Percentiles rank a stretch among this genome's conserved stretches.
Conservation (phyloP, 768 basidiomycete genomes). For the Tylopilus plumbeoviolaceoides region DNA sequence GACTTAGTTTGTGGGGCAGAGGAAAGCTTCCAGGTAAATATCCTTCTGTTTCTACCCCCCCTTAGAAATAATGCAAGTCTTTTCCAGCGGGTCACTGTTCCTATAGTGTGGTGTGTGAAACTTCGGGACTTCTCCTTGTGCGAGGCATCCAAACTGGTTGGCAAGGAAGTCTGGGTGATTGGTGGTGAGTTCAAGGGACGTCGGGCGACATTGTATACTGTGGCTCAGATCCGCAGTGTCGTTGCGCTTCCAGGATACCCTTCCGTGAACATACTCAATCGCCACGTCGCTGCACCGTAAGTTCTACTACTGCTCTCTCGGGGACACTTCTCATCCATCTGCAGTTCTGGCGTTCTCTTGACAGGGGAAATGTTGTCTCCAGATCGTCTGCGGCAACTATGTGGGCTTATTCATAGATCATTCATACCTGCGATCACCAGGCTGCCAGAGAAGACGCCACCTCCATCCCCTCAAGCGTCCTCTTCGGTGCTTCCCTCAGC, state of each 20-base stretch:
- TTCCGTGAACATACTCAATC: background rate
- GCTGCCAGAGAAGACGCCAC: no score
- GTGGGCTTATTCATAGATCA: background rate
- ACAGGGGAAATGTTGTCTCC: background rate
- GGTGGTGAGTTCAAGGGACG: background rate
- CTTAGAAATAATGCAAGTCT: background rate
- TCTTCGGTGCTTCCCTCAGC: no score
- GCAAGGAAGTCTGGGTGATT: no score
- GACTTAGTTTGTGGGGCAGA: background rate
- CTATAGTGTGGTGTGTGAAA: background rate
- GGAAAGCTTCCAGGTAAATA: background rate
- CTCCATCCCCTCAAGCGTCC: no score
- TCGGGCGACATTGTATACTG: background rate
- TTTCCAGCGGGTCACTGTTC: background rate
- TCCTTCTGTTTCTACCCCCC: no score
- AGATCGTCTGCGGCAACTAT: background rate
- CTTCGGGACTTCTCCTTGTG: background rate
- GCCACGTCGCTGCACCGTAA: background rate
- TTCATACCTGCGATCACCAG: background rate
- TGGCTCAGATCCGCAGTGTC: background rate
- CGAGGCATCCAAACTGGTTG: background rate
- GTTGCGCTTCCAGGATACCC: background rate
- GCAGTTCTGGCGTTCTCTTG: background rate
- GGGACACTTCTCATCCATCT: background rate
- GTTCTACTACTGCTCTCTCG: background rate